These are phyloP conservation scores for Euphorbia celastroides DNA, from an alignment of 441 rosid species.

Conservation along the genomic window DNA sequence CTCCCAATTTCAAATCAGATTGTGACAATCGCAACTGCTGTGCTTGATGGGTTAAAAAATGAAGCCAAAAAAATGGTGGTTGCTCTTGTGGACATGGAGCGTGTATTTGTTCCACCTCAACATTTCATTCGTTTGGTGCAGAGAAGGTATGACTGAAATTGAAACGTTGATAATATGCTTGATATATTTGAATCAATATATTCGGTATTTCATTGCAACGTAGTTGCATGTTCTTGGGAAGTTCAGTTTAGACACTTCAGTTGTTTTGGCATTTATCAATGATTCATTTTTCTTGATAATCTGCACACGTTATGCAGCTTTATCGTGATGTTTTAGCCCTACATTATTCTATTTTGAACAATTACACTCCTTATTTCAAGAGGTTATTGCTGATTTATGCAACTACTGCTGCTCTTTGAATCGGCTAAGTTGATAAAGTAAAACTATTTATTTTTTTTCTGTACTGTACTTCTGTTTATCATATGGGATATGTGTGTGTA, in stretches of 20 bases:
- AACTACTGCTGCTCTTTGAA: background rate
- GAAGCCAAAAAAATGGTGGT: constrained; percentile 93
- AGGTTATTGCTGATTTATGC: background rate
- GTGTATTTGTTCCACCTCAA: constrained; percentile 96
- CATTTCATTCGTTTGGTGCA: constrained; percentile 96
- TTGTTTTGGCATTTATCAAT: background rate
- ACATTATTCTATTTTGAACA: background rate
- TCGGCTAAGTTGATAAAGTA: background rate
- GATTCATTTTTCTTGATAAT: background rate
- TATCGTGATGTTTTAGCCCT: background rate
- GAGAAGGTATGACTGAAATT: constrained; percentile 51
- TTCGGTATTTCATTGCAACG: background rate
- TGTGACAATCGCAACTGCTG: constrained; percentile 79
- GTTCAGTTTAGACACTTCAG: background rate
- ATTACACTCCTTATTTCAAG: background rate
- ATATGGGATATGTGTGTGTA: background rate
- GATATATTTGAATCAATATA: background rate
- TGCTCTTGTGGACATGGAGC: constrained; percentile 98
- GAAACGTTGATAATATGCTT: background rate
- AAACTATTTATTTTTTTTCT: background rate
- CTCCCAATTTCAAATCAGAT: constrained; percentile 37
- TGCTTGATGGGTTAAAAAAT: constrained; percentile 78
- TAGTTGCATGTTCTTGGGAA: background rate
- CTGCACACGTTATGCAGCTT: background rate
- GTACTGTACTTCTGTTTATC: background rate